Conservation (phyloP, 768 basidiomycete species). For the Ramaria sp. region DNA sequence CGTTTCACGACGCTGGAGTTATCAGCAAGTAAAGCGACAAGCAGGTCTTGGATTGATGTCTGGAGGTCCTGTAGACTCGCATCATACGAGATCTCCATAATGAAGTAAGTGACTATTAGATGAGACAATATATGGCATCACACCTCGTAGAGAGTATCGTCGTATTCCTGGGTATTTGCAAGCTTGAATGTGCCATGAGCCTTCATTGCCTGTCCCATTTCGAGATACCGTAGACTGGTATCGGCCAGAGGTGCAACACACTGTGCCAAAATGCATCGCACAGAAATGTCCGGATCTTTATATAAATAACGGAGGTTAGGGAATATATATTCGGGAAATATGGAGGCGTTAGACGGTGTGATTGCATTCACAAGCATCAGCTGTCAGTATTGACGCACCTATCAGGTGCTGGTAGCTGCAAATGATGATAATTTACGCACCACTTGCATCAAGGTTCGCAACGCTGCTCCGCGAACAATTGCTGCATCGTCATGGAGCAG, state of each 20-base stretch:
- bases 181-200: slow-evolving; percentile 68
- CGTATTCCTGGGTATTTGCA: slow-evolving; percentile 58
- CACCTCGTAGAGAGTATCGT: slow-evolving; percentile 75
- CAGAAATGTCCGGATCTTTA: slow-evolving; percentile 76
- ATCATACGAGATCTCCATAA: slow-evolving; percentile 77
- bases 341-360: slow-evolving; percentile 29
- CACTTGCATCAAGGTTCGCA: slow-evolving; percentile 73
- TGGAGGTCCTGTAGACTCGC: slow-evolving; percentile 79
- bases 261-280: slow-evolving; percentile 71
- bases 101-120: slow-evolving; percentile 35
- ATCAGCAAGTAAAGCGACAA: slow-evolving; percentile 80
- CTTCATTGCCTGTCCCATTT: slow-evolving; percentile 87
- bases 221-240: slow-evolving; percentile 77
- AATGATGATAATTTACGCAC: slow-evolving; percentile 34
- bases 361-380: slow-evolving; percentile 18
- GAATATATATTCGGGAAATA: slow-evolving; percentile 93
- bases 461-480: slow-evolving; percentile 66
- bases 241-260: slow-evolving; percentile 79
- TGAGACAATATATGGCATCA: slow-evolving; percentile 21
- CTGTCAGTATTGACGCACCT: slow-evolving; percentile 15
- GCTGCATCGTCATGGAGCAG: slow-evolving; percentile 80
- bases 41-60: slow-evolving; percentile 73
- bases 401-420: not conserved
- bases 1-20: slow-evolving; percentile 84
- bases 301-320: slow-evolving; percentile 80